Evolutionary conservation across 164 flowering plant genomes (phyloP).

Genomic region (Piper betle): DNA sequence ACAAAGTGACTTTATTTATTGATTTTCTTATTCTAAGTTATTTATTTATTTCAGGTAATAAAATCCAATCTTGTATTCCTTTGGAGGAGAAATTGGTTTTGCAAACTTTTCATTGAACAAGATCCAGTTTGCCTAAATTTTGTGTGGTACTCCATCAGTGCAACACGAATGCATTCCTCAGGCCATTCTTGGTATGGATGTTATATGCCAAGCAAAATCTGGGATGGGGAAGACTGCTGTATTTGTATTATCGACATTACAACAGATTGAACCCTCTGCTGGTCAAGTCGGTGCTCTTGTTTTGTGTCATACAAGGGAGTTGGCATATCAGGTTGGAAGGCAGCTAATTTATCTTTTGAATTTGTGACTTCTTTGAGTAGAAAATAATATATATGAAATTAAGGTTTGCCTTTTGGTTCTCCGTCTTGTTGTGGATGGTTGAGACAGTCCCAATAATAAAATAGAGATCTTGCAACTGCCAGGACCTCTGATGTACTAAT

Average conservation of each 20-base stretch:
- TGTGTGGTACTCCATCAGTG: slow-evolving; percentile 41
- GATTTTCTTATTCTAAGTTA: not conserved
- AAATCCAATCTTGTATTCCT: slow-evolving; percentile 24
- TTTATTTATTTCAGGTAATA: slow-evolving; percentile 44
- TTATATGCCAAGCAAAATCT: slow-evolving; percentile 96
- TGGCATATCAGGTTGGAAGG: slow-evolving; percentile 80
- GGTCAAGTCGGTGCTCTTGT: slow-evolving; percentile 98
- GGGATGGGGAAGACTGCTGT: slow-evolving; percentile 99
- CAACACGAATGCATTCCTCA: slow-evolving; percentile 99
- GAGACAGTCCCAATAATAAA: too few species aligned
- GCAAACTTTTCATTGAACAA: slow-evolving; percentile 46
- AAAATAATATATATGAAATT: too few species aligned
- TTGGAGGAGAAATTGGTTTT: slow-evolving; percentile 33
- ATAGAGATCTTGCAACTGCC: too few species aligned
- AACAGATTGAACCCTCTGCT: slow-evolving; percentile 84
- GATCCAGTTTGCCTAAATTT: slow-evolving; percentile 38
- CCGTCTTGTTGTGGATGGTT: too few species aligned
- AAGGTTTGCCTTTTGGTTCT: too few species aligned
- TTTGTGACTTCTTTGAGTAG: too few species aligned
- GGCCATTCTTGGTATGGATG: slow-evolving; percentile 98
- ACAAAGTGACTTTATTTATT: too few species aligned
- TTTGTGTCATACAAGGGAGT: slow-evolving; percentile 92
- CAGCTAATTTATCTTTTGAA: not conserved
- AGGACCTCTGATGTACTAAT: too few species aligned
- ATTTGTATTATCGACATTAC: slow-evolving; percentile 81